Base-by-base conservation (phyloP, 352 stramenopile species). In the Thraustotheca clavata region DNA sequence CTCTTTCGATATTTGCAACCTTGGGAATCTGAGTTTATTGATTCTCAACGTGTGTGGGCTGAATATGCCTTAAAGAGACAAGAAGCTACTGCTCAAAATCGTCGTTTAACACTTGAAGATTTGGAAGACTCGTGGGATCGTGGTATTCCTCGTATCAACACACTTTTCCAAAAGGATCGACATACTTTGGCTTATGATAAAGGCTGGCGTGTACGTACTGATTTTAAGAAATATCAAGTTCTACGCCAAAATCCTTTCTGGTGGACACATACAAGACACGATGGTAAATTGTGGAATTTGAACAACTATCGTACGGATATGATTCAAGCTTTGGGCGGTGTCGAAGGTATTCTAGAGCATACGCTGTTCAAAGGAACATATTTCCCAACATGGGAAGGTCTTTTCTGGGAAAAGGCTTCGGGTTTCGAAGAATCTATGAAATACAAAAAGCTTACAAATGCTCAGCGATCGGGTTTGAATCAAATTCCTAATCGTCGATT, bases 241-340 rank as follows among this genome's bases (percentile, higher is more conserved):
- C 71, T 96, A 50, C 86, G 97, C 39, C 89, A 98, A 43, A 99
- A 99, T 69, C 96, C 96, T 32, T 99, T 99, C 73, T 99, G 96
- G 96, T 99, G 97, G 97, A 99, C 97, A 18, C 89, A 98, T 71
- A 86, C 96, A 69, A 90, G 97, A 3, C 97, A 99, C 73, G 97
- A 99, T 77, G 97, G 97, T 68, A 99, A 99, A 71, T 76, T 99
- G 32, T 99, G 97, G 97, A 99, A 99, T 79, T 73, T 99, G 24
- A 99, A 99, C 83, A 98, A 99, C 59, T 99, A 99, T 72, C 91
- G 97, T 59, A 99, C 97, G 38, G 97, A 99, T 82, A 99, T 99
- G 91, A 99, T 99, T 68, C 97, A 99, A 73, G 96, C 97, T 20
- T 80, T 99, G 24, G 97, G 97, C 71, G 97, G 97, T 62, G 96